Percentiles rank a stretch among this genome's conserved stretches.
phyloP scores from a whole-genome alignment of 2,329 filamentous ascomycete species.

The Hirsutella minnesotensis region DNA sequence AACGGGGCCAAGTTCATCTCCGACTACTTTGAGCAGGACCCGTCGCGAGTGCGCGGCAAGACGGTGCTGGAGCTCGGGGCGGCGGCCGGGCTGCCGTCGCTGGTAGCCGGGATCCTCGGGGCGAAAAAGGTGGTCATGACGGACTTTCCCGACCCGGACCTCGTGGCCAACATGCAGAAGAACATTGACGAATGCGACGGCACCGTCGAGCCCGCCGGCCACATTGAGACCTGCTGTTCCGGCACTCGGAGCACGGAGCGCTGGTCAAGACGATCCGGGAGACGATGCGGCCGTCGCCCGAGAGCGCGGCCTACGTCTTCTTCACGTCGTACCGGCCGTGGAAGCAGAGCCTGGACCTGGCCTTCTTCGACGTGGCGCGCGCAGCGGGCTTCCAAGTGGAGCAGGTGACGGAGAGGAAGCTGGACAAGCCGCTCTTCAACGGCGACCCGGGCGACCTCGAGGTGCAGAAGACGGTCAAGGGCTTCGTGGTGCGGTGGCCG shows the following conservation, averaged over 20 bases:
- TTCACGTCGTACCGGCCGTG: conserved; percentile 92
- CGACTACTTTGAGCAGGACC: conserved; percentile 61
- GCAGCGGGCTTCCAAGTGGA: conserved; percentile 62
- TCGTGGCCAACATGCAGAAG: conserved; percentile 67
- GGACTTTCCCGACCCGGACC: conserved; percentile 75
- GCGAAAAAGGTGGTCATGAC: conserved; percentile 66
- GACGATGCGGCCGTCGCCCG: conserved; percentile 45
- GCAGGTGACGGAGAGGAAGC: conserved; percentile 67
- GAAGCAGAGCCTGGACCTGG: conserved; percentile 73
- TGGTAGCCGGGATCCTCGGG: conserved; percentile 63
- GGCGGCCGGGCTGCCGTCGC: conserved; percentile 71
- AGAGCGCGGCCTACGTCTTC: conserved; percentile 67
- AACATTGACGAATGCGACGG: conserved; percentile 54
- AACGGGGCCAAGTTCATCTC: conserved; percentile 74
- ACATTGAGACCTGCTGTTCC: conserved; percentile 64
- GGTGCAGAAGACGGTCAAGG: conserved; percentile 71
- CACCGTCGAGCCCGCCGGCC: conserved; percentile 8
- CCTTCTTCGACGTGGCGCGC: conserved; percentile 70
- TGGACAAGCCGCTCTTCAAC: conserved; percentile 83
- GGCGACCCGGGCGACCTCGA: conserved; percentile 76
- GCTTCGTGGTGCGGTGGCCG: conserved; percentile 61
- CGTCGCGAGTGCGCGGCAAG: conserved; percentile 49
- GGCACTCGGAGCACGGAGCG: conserved; percentile 75
- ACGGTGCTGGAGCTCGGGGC: conserved; percentile 84
- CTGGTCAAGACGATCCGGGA: conserved; percentile 59